Conservation (phyloP, 2,329 filamentous ascomycete species). For the Monosporascus cannonballus region DNA sequence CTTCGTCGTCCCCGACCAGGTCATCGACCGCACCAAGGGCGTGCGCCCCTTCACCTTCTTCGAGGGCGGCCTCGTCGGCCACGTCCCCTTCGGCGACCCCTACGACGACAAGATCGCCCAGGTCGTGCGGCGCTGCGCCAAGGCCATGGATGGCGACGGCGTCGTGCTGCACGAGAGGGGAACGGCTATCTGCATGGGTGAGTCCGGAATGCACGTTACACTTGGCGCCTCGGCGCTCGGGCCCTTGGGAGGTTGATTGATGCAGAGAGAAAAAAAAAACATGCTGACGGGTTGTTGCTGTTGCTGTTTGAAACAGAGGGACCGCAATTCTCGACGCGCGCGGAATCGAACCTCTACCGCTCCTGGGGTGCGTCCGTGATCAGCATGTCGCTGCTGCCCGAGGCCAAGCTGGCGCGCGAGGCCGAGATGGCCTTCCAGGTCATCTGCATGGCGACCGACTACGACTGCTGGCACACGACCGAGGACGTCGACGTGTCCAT, state of each 20-base stretch:
- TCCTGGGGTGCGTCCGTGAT: conserved; percentile 90
- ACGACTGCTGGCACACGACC: conserved; percentile 91
- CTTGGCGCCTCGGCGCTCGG: neutral
- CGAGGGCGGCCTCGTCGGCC: conserved; percentile 82
- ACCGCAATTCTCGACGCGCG: conserved; percentile 95
- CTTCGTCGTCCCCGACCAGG: conserved; percentile 93
- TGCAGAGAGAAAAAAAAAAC: neutral
- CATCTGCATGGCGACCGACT: conserved; percentile 99
- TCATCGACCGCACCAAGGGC: conserved; percentile 96
- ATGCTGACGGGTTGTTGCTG: neutral
- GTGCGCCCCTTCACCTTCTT: conserved; percentile 95
- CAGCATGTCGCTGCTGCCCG: conserved; percentile 95
- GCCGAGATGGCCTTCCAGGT: conserved; percentile 96
- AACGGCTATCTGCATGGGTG: conserved; percentile 87
- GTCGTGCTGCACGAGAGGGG: conserved; percentile 80
- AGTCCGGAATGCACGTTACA: conserved; percentile 20
- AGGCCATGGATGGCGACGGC: conserved; percentile 72
- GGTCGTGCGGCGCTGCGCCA: conserved; percentile 72
- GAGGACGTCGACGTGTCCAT: conserved; percentile 90
- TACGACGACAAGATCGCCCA: conserved; percentile 76
- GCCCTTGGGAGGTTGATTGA: no score
- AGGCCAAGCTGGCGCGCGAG: conserved; percentile 93
- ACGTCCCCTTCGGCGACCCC: conserved; percentile 92
- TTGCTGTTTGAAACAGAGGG: conserved; percentile 56
- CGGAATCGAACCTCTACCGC: conserved; percentile 93